These are phyloP conservation scores for Coemansia sp. DNA, from an alignment of 192 early-diverging fungal genomes.

Conservation along the genomic window DNA sequence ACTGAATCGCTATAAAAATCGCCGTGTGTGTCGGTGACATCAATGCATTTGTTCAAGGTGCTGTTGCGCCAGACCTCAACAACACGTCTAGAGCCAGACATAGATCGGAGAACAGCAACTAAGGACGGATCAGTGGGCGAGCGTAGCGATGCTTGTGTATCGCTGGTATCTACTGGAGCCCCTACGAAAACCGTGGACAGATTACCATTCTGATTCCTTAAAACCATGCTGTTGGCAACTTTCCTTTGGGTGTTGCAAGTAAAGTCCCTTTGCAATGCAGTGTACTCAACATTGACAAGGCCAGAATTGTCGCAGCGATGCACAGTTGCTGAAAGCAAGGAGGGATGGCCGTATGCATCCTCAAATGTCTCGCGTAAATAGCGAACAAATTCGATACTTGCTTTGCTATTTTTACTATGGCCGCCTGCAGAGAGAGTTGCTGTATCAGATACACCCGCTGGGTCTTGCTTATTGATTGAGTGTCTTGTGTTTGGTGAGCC, in stretches of 20 bases:
- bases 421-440: neutral
- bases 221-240: slow-evolving; percentile 41
- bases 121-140: slow-evolving; percentile 39
- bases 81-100: slow-evolving; percentile 37
- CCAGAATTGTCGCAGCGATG: slow-evolving; percentile 8
- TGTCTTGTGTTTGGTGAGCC: neutral
- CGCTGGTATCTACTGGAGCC: slow-evolving; percentile 36
- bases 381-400: slow-evolving; percentile 31
- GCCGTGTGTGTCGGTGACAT: slow-evolving; percentile 69
- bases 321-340: slow-evolving; percentile 16
- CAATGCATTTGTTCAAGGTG: slow-evolving; percentile 57
- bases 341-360: slow-evolving; percentile 22
- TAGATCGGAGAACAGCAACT: slow-evolving; percentile 48
- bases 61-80: slow-evolving; percentile 65
- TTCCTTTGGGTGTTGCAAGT: slow-evolving; percentile 55
- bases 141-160: slow-evolving; percentile 27
- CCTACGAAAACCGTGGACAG: slow-evolving; percentile 32
- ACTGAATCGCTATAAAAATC: slow-evolving; percentile 70
- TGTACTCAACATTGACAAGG: slow-evolving; percentile 31
- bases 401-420: slow-evolving; percentile 21
- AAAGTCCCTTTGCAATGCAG: slow-evolving; percentile 58
- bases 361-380: slow-evolving; percentile 33
- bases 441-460: neutral
- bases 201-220: slow-evolving; percentile 22
- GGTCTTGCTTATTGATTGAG: neutral